Conservation (phyloP, 2,329 filamentous ascomycete genomes). For the Anthostomella pinea region DNA sequence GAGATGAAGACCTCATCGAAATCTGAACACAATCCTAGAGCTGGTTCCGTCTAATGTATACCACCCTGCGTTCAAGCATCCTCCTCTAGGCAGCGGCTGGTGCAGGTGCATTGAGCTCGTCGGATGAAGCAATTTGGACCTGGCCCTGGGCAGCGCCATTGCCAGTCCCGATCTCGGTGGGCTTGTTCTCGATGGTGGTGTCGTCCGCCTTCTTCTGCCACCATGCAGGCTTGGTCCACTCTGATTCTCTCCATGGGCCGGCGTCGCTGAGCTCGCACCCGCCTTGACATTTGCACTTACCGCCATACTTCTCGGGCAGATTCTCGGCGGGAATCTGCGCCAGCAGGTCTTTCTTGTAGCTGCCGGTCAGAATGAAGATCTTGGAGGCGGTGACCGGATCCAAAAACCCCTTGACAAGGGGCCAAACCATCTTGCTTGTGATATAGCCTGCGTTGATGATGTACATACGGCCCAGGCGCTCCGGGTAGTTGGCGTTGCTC, state of each 20-base stretch:
- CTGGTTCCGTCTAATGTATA: too few relatives aligned
- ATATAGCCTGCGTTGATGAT: slow-evolving; percentile 98
- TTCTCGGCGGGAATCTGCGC: slow-evolving; percentile 86
- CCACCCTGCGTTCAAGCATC: background rate
- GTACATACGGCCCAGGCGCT: slow-evolving; percentile 93
- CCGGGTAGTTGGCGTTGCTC: slow-evolving; percentile 98
- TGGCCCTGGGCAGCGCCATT: slow-evolving; percentile 30
- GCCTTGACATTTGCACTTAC: slow-evolving; percentile 74
- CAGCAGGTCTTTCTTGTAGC: slow-evolving; percentile 82
- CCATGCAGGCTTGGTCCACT: slow-evolving; percentile 65
- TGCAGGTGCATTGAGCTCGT: slow-evolving; percentile 7
- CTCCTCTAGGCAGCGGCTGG: slow-evolving; percentile 9
- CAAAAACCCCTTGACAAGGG: slow-evolving; percentile 85
- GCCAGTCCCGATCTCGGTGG: slow-evolving; percentile 29
- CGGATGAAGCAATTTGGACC: too few relatives aligned
- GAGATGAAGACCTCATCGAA: too few relatives aligned
- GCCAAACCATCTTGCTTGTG: slow-evolving; percentile 76
- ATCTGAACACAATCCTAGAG: too few relatives aligned
- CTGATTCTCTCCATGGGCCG: slow-evolving; percentile 79
- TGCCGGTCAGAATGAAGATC: slow-evolving; percentile 82
- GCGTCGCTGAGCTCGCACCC: slow-evolving; percentile 85
- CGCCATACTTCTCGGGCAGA: slow-evolving; percentile 82
- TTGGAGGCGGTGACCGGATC: slow-evolving; percentile 96
- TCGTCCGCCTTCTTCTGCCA: slow-evolving; percentile 52
- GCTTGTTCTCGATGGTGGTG: slow-evolving; percentile 28